A percentile compares a stretch with the other conserved stretches of the same genome.
These are phyloP conservation scores for Monilinia fructigena DNA, from an alignment of 2,329 filamentous ascomycete genomes.

Conservation along the genomic window DNA sequence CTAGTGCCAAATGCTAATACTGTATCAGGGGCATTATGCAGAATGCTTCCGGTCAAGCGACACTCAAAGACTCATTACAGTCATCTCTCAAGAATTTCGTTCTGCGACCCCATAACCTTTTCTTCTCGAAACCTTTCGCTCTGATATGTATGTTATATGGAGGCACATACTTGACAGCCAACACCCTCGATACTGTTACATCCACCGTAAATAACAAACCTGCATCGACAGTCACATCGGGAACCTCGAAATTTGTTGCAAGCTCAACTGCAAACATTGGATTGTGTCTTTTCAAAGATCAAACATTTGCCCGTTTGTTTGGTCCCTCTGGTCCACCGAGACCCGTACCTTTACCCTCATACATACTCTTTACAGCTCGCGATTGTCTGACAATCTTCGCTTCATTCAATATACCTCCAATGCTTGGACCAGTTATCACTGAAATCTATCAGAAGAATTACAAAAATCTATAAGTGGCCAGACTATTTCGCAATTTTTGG, in stretches of 20 bases:
- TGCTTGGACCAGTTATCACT: conserved; percentile 69
- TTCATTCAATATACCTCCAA: conserved; percentile 81
- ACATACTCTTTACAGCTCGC: conserved; percentile 74
- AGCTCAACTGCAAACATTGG: conserved; percentile 81
- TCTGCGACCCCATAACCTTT: conserved; percentile 57
- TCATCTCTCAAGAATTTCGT: conserved; percentile 57
- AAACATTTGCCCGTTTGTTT: conserved; percentile 79
- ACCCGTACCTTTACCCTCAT: conserved; percentile 67
- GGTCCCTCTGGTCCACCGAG: conserved; percentile 57
- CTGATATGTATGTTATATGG: conserved; percentile 77
- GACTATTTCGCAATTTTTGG: conserved; percentile 73
- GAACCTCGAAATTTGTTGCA: conserved; percentile 75
- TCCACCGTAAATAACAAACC: conserved; percentile 60
- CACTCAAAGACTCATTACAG: conserved; percentile 59
- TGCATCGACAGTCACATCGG: conserved; percentile 65
- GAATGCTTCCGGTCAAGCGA: conserved; percentile 69
- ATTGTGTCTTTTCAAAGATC: conserved; percentile 87
- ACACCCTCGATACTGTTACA: conserved; percentile 76
- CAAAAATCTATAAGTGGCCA: conserved; percentile 52
- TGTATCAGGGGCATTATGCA: conserved; percentile 69
- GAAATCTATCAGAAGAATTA: conserved; percentile 54
- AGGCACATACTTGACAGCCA: conserved; percentile 86
- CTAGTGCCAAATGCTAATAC: conserved; percentile 26
- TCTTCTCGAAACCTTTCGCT: conserved; percentile 65
- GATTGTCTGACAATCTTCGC: conserved; percentile 91